Conservation (phyloP, 768 basidiomycete species). For the Lentinula sp. region DNA sequence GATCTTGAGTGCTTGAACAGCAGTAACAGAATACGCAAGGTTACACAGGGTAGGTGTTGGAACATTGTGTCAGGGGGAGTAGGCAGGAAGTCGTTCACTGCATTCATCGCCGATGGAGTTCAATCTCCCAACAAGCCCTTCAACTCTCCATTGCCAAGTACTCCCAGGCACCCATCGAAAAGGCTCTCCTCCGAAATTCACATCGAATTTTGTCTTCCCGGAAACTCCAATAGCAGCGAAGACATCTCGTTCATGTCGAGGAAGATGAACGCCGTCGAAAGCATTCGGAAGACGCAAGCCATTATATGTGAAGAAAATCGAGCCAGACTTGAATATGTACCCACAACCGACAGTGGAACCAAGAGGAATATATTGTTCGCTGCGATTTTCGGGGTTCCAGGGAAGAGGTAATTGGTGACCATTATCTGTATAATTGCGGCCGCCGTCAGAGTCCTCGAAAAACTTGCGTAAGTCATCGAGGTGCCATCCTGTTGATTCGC, state of each 20-base stretch:
- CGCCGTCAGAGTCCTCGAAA: slow-evolving; percentile 63
- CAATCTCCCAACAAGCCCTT: slow-evolving; percentile 53
- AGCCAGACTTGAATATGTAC: slow-evolving; percentile 46
- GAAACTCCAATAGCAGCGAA: slow-evolving; percentile 61
- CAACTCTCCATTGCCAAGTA: slow-evolving; percentile 59
- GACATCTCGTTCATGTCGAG: slow-evolving; percentile 44
- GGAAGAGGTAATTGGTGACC: slow-evolving; percentile 15
- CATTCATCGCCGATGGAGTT: slow-evolving; percentile 16
- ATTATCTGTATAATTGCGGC: slow-evolving; percentile 42
- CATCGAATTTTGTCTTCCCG: slow-evolving; percentile 45
- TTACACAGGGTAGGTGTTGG: too few species aligned
- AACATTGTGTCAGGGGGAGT: slow-evolving; percentile 10
- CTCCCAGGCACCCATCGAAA: slow-evolving; percentile 63
- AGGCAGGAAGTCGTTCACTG: slow-evolving; percentile 39
- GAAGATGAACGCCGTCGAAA: slow-evolving; percentile 54
- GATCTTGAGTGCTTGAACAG: too few species aligned
- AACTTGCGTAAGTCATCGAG: slow-evolving; percentile 71
- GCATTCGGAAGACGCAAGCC: slow-evolving; percentile 49
- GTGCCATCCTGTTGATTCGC: slow-evolving; percentile 58
- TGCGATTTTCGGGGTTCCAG: slow-evolving; percentile 15
- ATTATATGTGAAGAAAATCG: slow-evolving; percentile 62
- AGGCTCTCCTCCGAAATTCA: slow-evolving; percentile 59
- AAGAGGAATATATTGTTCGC: slow-evolving; percentile 9
- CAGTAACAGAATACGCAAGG: too few species aligned
- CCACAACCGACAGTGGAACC: slow-evolving; percentile 61